phyloP scores from a whole-genome alignment of 371 early-diverging fungal genomes.

The Conidiobolus incongruus region DNA sequence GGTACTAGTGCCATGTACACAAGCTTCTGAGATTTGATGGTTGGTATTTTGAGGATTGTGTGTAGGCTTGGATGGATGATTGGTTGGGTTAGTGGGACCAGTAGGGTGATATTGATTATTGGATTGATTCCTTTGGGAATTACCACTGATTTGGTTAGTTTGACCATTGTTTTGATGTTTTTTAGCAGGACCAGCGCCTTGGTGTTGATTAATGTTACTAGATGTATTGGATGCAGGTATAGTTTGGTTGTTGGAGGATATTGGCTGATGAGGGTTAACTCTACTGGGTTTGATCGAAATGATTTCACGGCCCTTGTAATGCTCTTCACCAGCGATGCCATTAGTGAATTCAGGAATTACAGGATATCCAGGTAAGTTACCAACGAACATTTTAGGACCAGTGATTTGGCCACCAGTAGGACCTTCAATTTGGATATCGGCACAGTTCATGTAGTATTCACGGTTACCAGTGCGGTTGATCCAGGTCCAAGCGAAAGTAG shows the following conservation, averaged over 20 bases:
- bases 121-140: no score
- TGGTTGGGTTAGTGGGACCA: no score
- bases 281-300: neutral
- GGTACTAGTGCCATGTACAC: no score
- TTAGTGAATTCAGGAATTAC: conserved; percentile 19
- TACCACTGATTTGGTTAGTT: no score
- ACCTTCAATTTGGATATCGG: conserved; percentile 24
- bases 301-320: neutral
- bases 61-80: no score
- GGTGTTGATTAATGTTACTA: no score
- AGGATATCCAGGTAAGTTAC: conserved; percentile 15
- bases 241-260: neutral
- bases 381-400: conserved; percentile 22
- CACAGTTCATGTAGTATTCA: conserved; percentile 43
- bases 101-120: no score
- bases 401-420: conserved; percentile 11
- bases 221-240: neutral
- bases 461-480: conserved; percentile 32
- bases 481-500: conserved; percentile 18
- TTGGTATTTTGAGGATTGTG: no score
- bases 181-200: no score
- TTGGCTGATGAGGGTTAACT: neutral
- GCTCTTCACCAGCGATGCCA: neutral
- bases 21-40: no score
- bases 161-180: no score